Evolutionary conservation across 164 flowering plant genomes (phyloP).

Genomic region (Warburgia ugandensis): DNA sequence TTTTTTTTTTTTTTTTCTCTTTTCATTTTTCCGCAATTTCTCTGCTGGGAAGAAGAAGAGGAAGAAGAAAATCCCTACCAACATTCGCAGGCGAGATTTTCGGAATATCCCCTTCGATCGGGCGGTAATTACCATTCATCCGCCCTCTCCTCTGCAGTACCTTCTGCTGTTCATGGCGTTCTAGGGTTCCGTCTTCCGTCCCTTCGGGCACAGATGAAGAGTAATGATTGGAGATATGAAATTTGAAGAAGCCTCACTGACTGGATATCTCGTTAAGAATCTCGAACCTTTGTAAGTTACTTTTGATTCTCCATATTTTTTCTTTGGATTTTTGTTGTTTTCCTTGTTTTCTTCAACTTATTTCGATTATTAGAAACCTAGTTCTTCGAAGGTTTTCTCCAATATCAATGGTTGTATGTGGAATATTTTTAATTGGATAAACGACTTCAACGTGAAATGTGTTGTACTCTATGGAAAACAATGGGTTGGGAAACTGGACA

Average conservation of each 20-base stretch:
- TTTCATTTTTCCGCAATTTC: too few species aligned
- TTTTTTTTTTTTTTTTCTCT: too few species aligned
- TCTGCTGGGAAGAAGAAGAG: too few species aligned
- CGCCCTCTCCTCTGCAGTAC: background rate
- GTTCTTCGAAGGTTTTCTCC: background rate
- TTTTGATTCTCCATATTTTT: background rate
- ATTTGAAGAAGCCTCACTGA: conserved; percentile 21
- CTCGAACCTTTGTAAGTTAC: conserved; percentile 28
- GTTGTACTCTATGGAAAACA: too few species aligned
- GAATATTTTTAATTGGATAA: too few species aligned
- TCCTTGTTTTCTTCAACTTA: background rate
- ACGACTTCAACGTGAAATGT: too few species aligned
- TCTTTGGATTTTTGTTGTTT: background rate
- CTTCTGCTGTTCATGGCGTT: too few species aligned
- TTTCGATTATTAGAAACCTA: background rate
- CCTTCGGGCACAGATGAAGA: conserved; percentile 12
- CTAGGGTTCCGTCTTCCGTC: too few species aligned
- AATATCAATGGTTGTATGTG: too few species aligned
- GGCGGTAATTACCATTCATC: background rate
- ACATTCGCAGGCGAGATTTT: too few species aligned
- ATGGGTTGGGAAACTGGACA: too few species aligned
- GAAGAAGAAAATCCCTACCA: too few species aligned
- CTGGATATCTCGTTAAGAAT: conserved; percentile 22
- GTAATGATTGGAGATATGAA: conserved; percentile 20
- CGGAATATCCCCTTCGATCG: background rate